Conservation (phyloP, 306 rosid species). For the Vicia faba region DNA sequence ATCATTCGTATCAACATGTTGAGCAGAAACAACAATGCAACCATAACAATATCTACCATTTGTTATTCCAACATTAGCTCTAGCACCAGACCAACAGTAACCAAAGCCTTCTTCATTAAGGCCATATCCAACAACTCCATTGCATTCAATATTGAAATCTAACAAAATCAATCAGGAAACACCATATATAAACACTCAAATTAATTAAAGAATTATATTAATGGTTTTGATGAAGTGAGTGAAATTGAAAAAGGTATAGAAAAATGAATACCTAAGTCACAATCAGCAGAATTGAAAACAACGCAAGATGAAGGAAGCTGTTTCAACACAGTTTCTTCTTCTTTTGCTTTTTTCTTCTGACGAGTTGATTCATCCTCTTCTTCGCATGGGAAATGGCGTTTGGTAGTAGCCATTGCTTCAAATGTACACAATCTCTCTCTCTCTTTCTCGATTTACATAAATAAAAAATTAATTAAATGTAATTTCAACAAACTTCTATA, state of each 20-base stretch:
- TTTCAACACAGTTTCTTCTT: too few relatives aligned
- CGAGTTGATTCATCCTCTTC: too few relatives aligned
- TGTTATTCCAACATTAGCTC: slow-evolving; percentile 53
- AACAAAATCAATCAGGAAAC: neutral
- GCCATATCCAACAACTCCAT: slow-evolving; percentile 41
- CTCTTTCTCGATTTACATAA: too few relatives aligned
- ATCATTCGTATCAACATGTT: slow-evolving; percentile 49
- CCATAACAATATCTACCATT: slow-evolving; percentile 62
- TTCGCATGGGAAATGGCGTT: slow-evolving; percentile 8
- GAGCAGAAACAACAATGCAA: slow-evolving; percentile 48
- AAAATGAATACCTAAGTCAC: slow-evolving; percentile 13
- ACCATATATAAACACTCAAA: neutral
- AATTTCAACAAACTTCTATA: too few relatives aligned
- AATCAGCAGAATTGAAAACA: neutral
- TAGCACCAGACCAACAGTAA: slow-evolving; percentile 66
- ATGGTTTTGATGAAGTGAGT: too few relatives aligned
- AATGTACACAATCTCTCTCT: too few relatives aligned
- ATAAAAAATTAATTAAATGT: too few relatives aligned
- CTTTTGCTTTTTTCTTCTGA: neutral
- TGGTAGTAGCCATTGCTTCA: slow-evolving; percentile 25
- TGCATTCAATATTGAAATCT: slow-evolving; percentile 49
- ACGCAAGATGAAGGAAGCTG: too few relatives aligned
- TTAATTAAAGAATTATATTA: too few relatives aligned
- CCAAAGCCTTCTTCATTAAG: slow-evolving; percentile 60
- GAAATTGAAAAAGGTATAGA: too few relatives aligned